Percentiles rank a stretch among this genome's conserved stretches.
phyloP scores from a whole-genome alignment of 768 basidiomycete species.

The Leccinum variicolor region DNA sequence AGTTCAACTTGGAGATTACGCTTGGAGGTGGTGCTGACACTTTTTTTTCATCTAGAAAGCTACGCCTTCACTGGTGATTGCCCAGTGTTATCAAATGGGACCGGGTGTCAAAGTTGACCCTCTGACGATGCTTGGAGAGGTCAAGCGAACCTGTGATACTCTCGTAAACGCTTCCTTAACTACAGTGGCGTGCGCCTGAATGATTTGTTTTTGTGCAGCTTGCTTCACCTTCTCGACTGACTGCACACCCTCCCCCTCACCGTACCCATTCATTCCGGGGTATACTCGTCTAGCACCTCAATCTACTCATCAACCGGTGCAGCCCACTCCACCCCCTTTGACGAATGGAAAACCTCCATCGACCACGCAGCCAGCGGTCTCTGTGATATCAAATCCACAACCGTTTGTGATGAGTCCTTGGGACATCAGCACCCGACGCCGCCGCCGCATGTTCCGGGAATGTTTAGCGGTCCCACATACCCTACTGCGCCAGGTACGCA shows the following conservation, averaged over 20 bases:
- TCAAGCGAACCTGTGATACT: conserved; percentile 74
- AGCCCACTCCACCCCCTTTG: conserved; percentile 36
- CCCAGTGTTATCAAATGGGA: conserved; percentile 78
- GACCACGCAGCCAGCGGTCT: conserved; percentile 32
- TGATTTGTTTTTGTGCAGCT: conserved; percentile 43
- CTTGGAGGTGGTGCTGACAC: conserved; percentile 7
- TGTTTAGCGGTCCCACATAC: conserved; percentile 40
- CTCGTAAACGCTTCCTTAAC: conserved; percentile 44
- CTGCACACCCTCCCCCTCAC: conserved; percentile 63
- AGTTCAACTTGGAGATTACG: conserved; percentile 30
- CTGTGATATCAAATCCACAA: conserved; percentile 66
- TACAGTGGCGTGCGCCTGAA: conserved; percentile 6
- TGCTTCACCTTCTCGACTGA: conserved; percentile 68
- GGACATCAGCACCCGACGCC: conserved; percentile 49
- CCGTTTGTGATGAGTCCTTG: conserved; percentile 71
- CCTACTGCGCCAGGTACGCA: conserved; percentile 37
- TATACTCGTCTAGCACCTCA: conserved; percentile 26
- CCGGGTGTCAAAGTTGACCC: conserved; percentile 70
- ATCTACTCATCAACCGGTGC: conserved; percentile 31
- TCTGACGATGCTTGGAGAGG: conserved; percentile 67
- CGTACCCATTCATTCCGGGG: conserved; percentile 47
- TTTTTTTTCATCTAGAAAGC: conserved; percentile 37
- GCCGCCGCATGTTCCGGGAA: conserved; percentile 40
- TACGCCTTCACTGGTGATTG: conserved; percentile 66
- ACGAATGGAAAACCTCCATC: conserved; percentile 33